Evolutionary conservation across 495 filamentous ascomycete species (phyloP).

Genomic region (Cladorrhinum samala): DNA sequence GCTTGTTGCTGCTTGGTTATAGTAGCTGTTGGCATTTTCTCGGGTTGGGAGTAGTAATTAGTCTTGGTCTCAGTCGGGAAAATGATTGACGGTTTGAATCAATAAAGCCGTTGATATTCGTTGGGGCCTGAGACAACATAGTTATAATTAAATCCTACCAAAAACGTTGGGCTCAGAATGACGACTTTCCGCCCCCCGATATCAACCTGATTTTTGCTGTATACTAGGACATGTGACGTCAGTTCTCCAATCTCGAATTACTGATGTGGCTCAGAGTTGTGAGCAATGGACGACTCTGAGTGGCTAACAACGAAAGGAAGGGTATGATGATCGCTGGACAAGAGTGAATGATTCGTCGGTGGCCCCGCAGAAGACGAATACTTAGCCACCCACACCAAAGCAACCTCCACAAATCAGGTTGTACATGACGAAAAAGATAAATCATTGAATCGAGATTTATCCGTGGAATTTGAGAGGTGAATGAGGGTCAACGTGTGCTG

Average conservation of each 20-base stretch:
- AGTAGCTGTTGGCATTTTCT: neutral
- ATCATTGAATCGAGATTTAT: too few species aligned
- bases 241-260: neutral
- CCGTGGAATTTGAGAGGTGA: too few species aligned
- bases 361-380: neutral
- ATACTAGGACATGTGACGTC: neutral
- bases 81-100: too few species aligned
- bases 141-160: too few species aligned
- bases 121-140: too few species aligned
- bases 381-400: neutral
- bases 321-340: neutral
- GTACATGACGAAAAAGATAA: too few species aligned
- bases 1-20: neutral
- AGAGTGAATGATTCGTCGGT: neutral
- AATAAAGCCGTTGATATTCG: too few species aligned
- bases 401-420: too few species aligned
- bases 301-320: neutral
- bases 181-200: too few species aligned
- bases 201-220: neutral
- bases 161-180: too few species aligned
- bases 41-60: neutral
- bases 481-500: too few species aligned
- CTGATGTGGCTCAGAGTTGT: neutral
- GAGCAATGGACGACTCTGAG: neutral
- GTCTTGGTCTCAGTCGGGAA: too few species aligned